A percentile compares a stretch with the other conserved stretches of the same genome.
phyloP scores from a whole-genome alignment of 129 eudicot genomes.

The Oenanthe sinensis region DNA sequence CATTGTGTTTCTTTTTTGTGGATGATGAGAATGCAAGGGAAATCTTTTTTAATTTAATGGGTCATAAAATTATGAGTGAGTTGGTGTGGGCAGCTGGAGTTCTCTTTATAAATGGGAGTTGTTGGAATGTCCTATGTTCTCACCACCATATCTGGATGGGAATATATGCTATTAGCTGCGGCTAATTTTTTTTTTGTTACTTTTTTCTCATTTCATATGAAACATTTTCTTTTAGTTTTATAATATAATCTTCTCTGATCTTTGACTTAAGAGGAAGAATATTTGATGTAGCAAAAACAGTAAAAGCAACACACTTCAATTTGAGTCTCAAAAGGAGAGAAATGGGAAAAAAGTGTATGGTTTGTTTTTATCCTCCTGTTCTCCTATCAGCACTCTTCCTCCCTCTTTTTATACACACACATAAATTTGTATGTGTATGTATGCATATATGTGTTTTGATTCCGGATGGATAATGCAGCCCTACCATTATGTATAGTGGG shows the following conservation, averaged over 20 bases:
- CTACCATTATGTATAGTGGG: slow-evolving; percentile 75
- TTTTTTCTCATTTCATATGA: slow-evolving; percentile 36
- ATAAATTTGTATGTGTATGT: not conserved
- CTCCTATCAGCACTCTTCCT: slow-evolving; percentile 14
- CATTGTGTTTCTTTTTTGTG: slow-evolving; percentile 29
- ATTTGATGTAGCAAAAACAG: slow-evolving; percentile 76
- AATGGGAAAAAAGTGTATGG: slow-evolving; percentile 53
- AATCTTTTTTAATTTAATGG: slow-evolving; percentile 4
- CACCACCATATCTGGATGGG: slow-evolving; percentile 89
- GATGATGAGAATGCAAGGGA: not conserved
- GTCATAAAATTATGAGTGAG: slow-evolving; percentile 11
- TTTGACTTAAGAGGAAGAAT: slow-evolving; percentile 86
- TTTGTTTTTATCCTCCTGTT: slow-evolving; percentile 79
- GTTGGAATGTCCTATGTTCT: slow-evolving; percentile 47
- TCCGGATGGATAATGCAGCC: slow-evolving; percentile 52
- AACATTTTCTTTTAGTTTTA: not conserved
- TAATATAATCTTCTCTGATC: slow-evolving; percentile 6
- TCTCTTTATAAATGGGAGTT: slow-evolving; percentile 34
- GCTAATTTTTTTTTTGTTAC: slow-evolving; percentile 25
- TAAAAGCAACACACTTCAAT: slow-evolving; percentile 79
- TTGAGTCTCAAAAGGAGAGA: slow-evolving; percentile 65
- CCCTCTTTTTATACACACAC: not conserved
- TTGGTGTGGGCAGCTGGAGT: slow-evolving; percentile 19
- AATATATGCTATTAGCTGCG: slow-evolving; percentile 90
- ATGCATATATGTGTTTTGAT: slow-evolving; percentile 21